A percentile compares a stretch with the other conserved stretches of the same genome.
phyloP scores from a whole-genome alignment of 1,284 basidiomycete species.

The Melampsora larici-populina region DNA sequence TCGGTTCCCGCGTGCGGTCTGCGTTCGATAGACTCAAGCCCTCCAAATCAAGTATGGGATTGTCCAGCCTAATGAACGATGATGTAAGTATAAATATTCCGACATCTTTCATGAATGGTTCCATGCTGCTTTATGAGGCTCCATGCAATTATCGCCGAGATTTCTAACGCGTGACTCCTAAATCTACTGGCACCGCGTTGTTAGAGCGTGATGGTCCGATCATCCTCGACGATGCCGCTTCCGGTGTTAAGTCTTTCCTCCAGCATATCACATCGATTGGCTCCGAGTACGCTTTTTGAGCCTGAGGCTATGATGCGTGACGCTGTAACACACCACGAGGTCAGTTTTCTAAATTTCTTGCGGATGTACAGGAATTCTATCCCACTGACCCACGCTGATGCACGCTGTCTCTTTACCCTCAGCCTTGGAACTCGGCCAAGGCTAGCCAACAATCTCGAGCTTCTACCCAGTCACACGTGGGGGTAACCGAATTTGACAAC shows the following conservation, averaged over 20 bases:
- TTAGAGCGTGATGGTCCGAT: not conserved
- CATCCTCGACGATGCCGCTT: not conserved
- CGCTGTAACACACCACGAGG: not conserved
- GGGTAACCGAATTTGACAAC: not conserved
- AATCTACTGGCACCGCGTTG: not conserved
- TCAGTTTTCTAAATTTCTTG: not conserved
- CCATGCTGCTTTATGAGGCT: not conserved
- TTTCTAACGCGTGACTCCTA: not conserved
- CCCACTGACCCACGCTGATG: not conserved
- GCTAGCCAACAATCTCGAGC: not conserved
- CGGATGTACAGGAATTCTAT: not conserved
- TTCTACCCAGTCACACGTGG: too few species aligned
- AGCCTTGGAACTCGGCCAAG: not conserved
- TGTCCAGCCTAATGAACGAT: not conserved
- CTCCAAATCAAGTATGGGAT: not conserved
- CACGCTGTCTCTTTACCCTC: not conserved
- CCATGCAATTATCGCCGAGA: too few species aligned
- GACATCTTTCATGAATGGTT: not conserved
- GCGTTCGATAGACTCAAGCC: not conserved
- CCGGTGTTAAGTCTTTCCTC: not conserved
- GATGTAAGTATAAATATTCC: not conserved
- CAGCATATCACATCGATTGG: not conserved
- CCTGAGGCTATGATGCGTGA: not conserved
- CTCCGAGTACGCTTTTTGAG: not conserved
- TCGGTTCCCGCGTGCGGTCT: not conserved